Percentiles rank a stretch among this genome's conserved stretches.
Evolutionary conservation across 768 basidiomycete species (phyloP).

Genomic region (Strobilomyces dryophilus): DNA sequence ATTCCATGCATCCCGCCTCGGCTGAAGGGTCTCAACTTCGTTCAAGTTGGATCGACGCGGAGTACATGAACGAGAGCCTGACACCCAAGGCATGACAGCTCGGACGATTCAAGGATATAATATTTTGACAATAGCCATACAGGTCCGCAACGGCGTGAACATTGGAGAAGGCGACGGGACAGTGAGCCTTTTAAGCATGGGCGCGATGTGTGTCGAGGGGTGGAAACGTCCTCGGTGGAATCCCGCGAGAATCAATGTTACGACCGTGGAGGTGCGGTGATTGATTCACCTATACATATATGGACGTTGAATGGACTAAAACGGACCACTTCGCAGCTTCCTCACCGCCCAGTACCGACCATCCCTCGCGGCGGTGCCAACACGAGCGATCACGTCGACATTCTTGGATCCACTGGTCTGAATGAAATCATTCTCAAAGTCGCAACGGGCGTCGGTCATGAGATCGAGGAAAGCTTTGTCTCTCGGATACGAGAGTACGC

Average conservation of each 20-base stretch:
- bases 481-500: constrained; percentile 79
- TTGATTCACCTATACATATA: neutral
- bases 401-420: constrained; percentile 70
- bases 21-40: constrained; percentile 49
- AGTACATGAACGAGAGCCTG: constrained; percentile 61
- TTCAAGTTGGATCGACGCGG: constrained; percentile 81
- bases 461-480: constrained; percentile 65
- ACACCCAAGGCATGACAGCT: constrained; percentile 47
- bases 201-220: constrained; percentile 95
- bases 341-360: constrained; percentile 67
- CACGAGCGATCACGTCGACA: constrained; percentile 88
- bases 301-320: constrained; percentile 1
- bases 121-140: neutral
- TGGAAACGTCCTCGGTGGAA: constrained; percentile 92
- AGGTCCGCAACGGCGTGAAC: constrained; percentile 82
- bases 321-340: constrained; percentile 46
- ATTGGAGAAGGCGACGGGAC: constrained; percentile 97
- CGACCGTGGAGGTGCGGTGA: constrained; percentile 74
- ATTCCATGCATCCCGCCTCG: constrained; percentile 41
- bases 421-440: constrained; percentile 92
- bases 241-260: constrained; percentile 80
- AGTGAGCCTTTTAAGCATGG: constrained; percentile 77
- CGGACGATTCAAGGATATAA: neutral
- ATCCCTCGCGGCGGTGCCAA: constrained; percentile 89
- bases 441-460: constrained; percentile 75